These are phyloP conservation scores for Phytophthora aleatoria DNA, from an alignment of 352 stramenopile species.

Conservation along the genomic window DNA sequence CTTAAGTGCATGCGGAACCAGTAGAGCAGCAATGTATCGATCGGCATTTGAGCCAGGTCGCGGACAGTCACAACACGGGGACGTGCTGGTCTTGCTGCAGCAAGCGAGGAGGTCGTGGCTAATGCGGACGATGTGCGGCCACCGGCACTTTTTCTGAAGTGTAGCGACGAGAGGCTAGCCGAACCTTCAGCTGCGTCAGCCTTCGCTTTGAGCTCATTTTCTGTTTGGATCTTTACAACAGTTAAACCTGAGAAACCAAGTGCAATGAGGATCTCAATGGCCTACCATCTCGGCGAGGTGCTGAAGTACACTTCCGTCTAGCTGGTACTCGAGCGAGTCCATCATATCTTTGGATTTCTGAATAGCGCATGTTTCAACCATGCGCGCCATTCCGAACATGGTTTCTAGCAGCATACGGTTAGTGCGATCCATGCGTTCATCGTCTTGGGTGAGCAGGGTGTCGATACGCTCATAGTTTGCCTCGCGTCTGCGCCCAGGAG, in stretches of 20 bases:
- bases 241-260: not conserved
- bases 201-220: constrained; percentile 64
- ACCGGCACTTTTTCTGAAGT: constrained; percentile 26
- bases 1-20: constrained; percentile 84
- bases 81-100: constrained; percentile 13
- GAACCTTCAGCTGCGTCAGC: constrained; percentile 29
- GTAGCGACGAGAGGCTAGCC: constrained; percentile 11
- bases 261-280: not conserved
- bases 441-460: constrained; percentile 51
- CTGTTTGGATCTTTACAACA: constrained; percentile 47
- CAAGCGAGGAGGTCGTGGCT: constrained; percentile 26
- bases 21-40: constrained; percentile 73
- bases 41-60: constrained; percentile 69
- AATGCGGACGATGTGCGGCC: constrained; percentile 25
- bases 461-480: constrained; percentile 64
- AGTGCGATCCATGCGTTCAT: constrained; percentile 64
- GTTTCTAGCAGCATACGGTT: constrained; percentile 84
- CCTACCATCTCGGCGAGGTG: constrained; percentile 65
- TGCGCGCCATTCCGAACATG: constrained; percentile 84
- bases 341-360: constrained; percentile 84
- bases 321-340: constrained; percentile 79
- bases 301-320: constrained; percentile 68
- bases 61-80: constrained; percentile 53
- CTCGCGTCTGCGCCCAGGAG: constrained; percentile 25
- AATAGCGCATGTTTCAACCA: constrained; percentile 86